Evolutionary conservation across 306 rosid species (phyloP), one percentile per base, ranked within the genome.

Genomic region (barrel medic (Medicago truncatula)): DNA sequence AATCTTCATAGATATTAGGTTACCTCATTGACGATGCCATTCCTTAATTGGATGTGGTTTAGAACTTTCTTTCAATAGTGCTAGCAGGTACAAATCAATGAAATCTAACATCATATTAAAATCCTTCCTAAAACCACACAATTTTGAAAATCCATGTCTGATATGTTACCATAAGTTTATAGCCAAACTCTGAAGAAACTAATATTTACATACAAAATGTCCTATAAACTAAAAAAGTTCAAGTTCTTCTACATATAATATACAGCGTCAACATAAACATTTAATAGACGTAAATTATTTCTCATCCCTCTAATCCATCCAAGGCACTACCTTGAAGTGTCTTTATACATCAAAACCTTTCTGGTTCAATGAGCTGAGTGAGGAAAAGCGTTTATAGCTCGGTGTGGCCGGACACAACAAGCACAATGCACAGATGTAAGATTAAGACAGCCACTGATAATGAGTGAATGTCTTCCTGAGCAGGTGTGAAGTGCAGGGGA

Each of bases 401-500:
- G 91, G 83, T 89, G 91, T 3, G 97, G 89, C 13, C 83, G 97
- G 53, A 70, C 69, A 28, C 90, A 93, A 54, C 97, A 95, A 2
- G 92, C 89, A 71, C 99, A 95, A 49, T 95, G 99, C 76, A 95
- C 99, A 0, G 97, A 92, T 1, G 86, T 89, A 17, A 95, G 73
- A 74, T 72, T 95, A 41, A 92, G 80, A 57, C 99, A 92, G 74
- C 97, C 99, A 76, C 99, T 90, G 81, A 81, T 92, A 76, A 89
- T 88, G 83, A 95, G 99, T 10, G 99, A 89, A 41, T 92, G 96
- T 78, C 97, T 86, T 15, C 96, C 93, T 0, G 93, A 89, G 80
- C 99, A 92, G 28, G 99, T 95, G 79, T 95, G 97, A 23, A 95
- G 97, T 0, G 89, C 72, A 0, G 99, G 99, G 73, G 75, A 95